These are phyloP conservation scores for Cyclotella choctawhatcheeana DNA, from an alignment of 108 stramenopile species.

Conservation along the genomic window DNA sequence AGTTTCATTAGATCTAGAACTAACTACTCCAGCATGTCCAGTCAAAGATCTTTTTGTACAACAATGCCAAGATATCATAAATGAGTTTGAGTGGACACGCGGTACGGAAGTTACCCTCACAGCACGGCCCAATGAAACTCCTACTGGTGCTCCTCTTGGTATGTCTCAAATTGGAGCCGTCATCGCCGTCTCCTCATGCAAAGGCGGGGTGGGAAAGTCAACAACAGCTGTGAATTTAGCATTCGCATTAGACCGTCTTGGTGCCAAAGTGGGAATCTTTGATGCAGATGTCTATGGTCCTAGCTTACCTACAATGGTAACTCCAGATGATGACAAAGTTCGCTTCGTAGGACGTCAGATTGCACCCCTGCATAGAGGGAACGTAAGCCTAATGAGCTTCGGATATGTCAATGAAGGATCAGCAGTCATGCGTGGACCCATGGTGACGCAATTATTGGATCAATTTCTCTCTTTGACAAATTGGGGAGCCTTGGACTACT, in stretches of 20 bases:
- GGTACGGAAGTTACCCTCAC: conserved; percentile 67
- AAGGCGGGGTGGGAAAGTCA: conserved; percentile 98
- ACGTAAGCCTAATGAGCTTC: conserved; percentile 88
- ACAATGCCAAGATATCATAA: conserved; percentile 69
- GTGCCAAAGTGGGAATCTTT: conserved; percentile 91
- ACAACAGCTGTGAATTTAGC: conserved; percentile 97
- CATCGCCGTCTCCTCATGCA: conserved; percentile 86
- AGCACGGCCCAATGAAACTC: conserved; percentile 60
- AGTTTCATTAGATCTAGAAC: conserved; percentile 71
- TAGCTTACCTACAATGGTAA: conserved; percentile 84
- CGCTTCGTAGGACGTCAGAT: conserved; percentile 81
- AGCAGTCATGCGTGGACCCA: conserved; percentile 90
- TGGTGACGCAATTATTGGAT: conserved; percentile 91
- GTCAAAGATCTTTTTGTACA: conserved; percentile 69
- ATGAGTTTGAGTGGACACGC: conserved; percentile 55
- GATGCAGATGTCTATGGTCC: conserved; percentile 99
- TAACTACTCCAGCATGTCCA: conserved; percentile 83
- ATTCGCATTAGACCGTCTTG: conserved; percentile 80
- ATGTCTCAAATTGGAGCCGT: conserved; percentile 79
- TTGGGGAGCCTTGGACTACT: conserved; percentile 97
- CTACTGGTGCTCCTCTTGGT: conserved; percentile 52
- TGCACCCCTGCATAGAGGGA: conserved; percentile 79
- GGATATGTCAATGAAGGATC: conserved; percentile 88
- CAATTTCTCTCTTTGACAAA: conserved; percentile 93
- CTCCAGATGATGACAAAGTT: conserved; percentile 75